Base-by-base conservation (phyloP, 257 asterid genomes). In the Voacanga thouarsii region DNA sequence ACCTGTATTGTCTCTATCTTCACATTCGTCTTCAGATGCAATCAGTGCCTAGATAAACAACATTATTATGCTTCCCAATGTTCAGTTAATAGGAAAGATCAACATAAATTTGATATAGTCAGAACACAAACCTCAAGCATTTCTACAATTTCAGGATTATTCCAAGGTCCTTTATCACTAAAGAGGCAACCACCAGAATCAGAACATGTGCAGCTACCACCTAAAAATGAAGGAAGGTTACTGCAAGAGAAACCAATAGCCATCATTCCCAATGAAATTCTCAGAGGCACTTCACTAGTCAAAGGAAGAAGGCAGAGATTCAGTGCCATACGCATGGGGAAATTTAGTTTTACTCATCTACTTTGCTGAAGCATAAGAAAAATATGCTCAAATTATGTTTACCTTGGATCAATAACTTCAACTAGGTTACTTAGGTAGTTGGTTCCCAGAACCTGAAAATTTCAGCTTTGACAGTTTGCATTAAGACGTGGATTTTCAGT, bases 131-230 rank as follows among this genome's bases (percentile, higher is more conserved):
- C 97, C 91, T 87, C 85, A 70, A 89, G 86, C 66, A 78, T 79
- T 59, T 79, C 74, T 75, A 86, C 82, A 56, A 86, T 85, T 50
- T 88, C 83, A 53, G 92, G 93, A 69, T 92, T 92, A 78, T 84
- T 89, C 97, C 97, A 92, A 3, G 97, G 97, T 67, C 97, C 97
- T 78, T 87, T 90, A 50, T 92, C 96, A 8, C 90, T 89, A 30
- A 88, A 85, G 50, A 90, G 86, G 75, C 97, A 90, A 67, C 94
- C 90, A 9, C 87, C 92, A 49, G 75, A 71, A 8, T 86, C 89
- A 26, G 89, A 74, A 78, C 96, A 92, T 41, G 86, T 73, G 87
- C 97, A 92, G 44, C 77, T 78, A 4, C 97, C 97, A 21, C 96
- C 97, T 73, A 90, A 82, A 88, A 92, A 90, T 77, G 80, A 80